Evolutionary conservation across 768 basidiomycete species (phyloP), one percentile per base, ranked within the genome.

Genomic region (Phylloporus sp.): DNA sequence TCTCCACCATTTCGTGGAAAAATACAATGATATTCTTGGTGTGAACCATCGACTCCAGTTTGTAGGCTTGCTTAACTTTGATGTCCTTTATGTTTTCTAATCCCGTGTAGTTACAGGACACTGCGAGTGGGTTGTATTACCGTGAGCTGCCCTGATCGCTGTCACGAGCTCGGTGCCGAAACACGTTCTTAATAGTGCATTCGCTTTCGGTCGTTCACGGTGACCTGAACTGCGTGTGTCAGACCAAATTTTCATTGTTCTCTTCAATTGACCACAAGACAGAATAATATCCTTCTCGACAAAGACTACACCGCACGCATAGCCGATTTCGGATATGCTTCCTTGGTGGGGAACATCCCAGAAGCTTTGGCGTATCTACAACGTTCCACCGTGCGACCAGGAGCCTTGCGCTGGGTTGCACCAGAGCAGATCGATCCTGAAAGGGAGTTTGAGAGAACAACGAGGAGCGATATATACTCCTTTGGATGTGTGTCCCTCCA

Each of bases 311-410:
- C 66, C 23, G 76, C 70, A 0, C 67, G 68, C 5, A 56, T 79
- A 8, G 67, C 70, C 34, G 77, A 78, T 47, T 79, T 79, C 42
- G 77, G 77, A 2, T 46, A 61, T 40, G 32, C 32, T 7, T 34
- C 32, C 7, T 34, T 34, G 32, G 32, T 34, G 32, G 32, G 32
- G 13, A 34, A 34, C 32, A 34, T 34, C 32, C 32, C 32, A 4
- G 32, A 34, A 34, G 32, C 32, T 5, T 34, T 9, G 5, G 15
- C 10, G 5, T 34, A 34, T 34, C 32, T 34, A 7, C 32, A 34
- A 15, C 6, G 32, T 5, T 34, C 32, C 13, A 34, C 32, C 13
- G 13, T 15, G 15, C 9, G 32, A 34, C 32, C 32, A 15, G 32
- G 32, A 34, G 32, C 32, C 5, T 34, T 34, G 32, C 32, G 32